Evolutionary conservation across 331 rosid species (phyloP).

Genomic region (Rhamnella rubrinervis): DNA sequence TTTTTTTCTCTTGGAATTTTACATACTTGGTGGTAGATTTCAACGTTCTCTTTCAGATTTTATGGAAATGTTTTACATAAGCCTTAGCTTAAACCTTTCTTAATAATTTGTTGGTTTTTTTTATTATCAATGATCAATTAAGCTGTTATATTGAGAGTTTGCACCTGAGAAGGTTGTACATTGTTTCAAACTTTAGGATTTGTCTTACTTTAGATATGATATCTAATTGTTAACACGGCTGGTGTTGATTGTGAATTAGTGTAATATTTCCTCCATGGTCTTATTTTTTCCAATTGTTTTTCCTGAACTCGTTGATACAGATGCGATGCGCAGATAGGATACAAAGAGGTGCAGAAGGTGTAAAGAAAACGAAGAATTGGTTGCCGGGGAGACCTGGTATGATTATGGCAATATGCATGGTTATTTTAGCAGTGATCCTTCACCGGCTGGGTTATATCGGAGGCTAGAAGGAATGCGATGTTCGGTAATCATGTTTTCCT

Average conservation of each 20-base stretch:
- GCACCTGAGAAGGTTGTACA: too few species aligned
- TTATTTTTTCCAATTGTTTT: not conserved
- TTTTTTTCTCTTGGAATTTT: too few species aligned
- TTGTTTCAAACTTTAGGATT: too few species aligned
- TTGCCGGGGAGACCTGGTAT: conserved; percentile 78
- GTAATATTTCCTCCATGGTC: not conserved
- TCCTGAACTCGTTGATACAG: conserved; percentile 40
- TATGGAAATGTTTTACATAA: too few species aligned
- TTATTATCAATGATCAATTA: too few species aligned
- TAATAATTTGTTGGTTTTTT: too few species aligned
- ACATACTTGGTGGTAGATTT: too few species aligned
- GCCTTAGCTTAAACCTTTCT: too few species aligned
- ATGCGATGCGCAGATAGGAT: conserved; percentile 92
- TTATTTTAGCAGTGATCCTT: conserved; percentile 75
- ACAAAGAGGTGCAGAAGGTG: conserved; percentile 82
- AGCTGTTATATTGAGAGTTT: too few species aligned
- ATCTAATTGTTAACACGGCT: not conserved
- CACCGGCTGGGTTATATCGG: conserved; percentile 85
- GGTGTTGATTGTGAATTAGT: not conserved
- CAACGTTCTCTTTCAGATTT: too few species aligned
- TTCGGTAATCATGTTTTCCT: conserved; percentile 8
- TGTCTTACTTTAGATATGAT: not conserved
- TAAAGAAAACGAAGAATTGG: conserved; percentile 79
- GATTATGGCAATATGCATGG: conserved; percentile 79
- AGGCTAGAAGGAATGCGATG: conserved; percentile 38